Base-by-base conservation (phyloP, 1,284 basidiomycete genomes). In the Ceratobasidium sp. region DNA sequence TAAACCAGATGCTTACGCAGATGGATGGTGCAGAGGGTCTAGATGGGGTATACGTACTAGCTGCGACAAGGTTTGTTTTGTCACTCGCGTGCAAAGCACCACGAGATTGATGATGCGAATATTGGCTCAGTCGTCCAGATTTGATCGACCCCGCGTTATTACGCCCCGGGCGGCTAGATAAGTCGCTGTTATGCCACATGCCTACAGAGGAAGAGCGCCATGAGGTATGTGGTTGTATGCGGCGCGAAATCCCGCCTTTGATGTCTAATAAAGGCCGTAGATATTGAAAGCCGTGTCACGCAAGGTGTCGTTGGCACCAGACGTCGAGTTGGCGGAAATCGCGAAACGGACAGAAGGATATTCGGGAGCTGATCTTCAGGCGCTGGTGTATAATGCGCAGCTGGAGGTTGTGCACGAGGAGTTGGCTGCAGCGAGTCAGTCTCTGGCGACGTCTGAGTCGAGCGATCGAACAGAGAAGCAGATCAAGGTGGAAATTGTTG, bases 11-110 rank as follows among this genome's bases (percentile, higher is more conserved):
- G 88, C 87, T 99, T 23, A 99, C 98, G 0, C 96, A 99, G 84
- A 99, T 99, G 97, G 98, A 99, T 85, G 98, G 98, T 73, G 98
- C 97, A 0, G 97, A 99, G 83, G 97, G 98, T 0, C 86, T 99
- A 27, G 97, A 97, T 69, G 98, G 98, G 30, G 98, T 99, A 10
- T 99, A 99, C 84, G 97, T 99, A 7, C 90, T 99, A 1, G 98
- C 98, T 7, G 98, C 98, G 0, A 99, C 98, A 0, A 97, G 95
- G 95, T 94, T 76, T 23, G 86, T 80, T 69, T 30, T 38, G 38
- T 38, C 46, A 77, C 4, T 38, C 16, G 4, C 38, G 4, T 8
- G 8, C 38, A 38, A 8, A 38, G 38, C 8, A 8, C 38, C 38
- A 38, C 8, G 38, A 3, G 8, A 38, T 8, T 38, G 38, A 38